Base-by-base conservation (phyloP, 345 rosid genomes). In the Erodium maritimum region DNA sequence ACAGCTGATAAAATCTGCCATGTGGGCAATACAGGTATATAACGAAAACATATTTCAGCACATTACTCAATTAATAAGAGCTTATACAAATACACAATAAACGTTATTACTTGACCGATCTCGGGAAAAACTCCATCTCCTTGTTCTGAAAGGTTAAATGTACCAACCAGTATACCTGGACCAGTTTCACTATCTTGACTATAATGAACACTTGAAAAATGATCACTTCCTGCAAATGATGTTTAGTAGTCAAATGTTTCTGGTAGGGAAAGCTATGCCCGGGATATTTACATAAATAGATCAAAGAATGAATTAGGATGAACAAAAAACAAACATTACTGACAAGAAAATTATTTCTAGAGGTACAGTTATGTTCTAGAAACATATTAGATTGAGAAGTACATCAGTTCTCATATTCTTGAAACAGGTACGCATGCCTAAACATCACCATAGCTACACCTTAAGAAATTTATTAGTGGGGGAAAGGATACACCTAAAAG, bases 71-170 rank as follows among this genome's bases (percentile, higher is more conserved):
- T 17, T 8, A 50, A 8, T 16, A 50, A 17, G 20, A 50, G 12
- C 51, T 50, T 1, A 17, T 50, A 8, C 53, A 50, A 50, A 50
- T 50, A 8, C 53, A 50, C 6, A 52, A 61, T 12, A 19, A 37
- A 51, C 23, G 19, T 25, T 25, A 74, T 73, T 65, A 83, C 95
- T 87, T 80, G 79, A 70, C 84, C 71, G 58, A 83, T 73, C 65
- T 86, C 87, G 8, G 84, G 90, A 37, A 82, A 82, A 73, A 83
- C 82, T 64, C 77, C 82, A 62, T 83, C 90, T 46, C 90, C 90
- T 69, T 75, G 84, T 60, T 86, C 90, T 55, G 89, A 83, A 65
- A 81, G 51, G 62, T 74, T 83, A 61, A 81, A 74, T 57, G 87
- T 76, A 74, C 81, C 95, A 62, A 86, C 80, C 37, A 79, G 77